phyloP scores from a whole-genome alignment of 768 basidiomycete genomes.

The Termitomyces heimii region DNA sequence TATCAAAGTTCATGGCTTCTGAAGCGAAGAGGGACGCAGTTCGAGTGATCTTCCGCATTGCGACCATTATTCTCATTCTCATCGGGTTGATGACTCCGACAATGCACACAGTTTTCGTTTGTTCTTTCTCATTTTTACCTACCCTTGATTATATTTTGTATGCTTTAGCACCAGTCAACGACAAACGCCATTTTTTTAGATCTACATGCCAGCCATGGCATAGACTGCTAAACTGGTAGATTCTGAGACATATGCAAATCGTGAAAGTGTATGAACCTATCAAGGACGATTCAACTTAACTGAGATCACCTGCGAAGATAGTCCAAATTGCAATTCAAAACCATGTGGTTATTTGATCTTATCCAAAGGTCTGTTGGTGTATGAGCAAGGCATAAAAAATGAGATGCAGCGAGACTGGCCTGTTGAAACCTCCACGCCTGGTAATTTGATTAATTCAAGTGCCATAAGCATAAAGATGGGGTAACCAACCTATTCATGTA shows the following conservation, averaged over 20 bases:
- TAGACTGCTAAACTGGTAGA: slow-evolving; percentile 4
- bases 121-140: slow-evolving; percentile 12
- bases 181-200: slow-evolving; percentile 6
- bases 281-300: slow-evolving; percentile 13
- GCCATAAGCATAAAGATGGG: not conserved
- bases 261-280: slow-evolving; percentile 10
- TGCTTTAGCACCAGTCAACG: slow-evolving; percentile 19
- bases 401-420: slow-evolving; percentile 30
- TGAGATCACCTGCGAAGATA: slow-evolving; percentile 5
- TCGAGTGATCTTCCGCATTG: slow-evolving; percentile 7
- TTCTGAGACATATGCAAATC: slow-evolving; percentile 7
- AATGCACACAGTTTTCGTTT: not conserved
- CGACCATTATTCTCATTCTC: not conserved
- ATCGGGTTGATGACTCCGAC: not conserved
- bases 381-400: slow-evolving; percentile 8
- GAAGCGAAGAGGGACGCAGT: slow-evolving; percentile 18
- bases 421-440: slow-evolving; percentile 84
- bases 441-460: slow-evolving; percentile 7
- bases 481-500: slow-evolving; percentile 87
- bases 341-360: slow-evolving; percentile 69
- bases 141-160: slow-evolving; percentile 22
- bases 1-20: slow-evolving; percentile 90
- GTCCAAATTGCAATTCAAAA: not conserved
- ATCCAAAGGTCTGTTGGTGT: slow-evolving; percentile 70
- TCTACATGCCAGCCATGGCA: not conserved